Base-by-base conservation (phyloP, 2,329 filamentous ascomycete species). In the Penicillium sp. region DNA sequence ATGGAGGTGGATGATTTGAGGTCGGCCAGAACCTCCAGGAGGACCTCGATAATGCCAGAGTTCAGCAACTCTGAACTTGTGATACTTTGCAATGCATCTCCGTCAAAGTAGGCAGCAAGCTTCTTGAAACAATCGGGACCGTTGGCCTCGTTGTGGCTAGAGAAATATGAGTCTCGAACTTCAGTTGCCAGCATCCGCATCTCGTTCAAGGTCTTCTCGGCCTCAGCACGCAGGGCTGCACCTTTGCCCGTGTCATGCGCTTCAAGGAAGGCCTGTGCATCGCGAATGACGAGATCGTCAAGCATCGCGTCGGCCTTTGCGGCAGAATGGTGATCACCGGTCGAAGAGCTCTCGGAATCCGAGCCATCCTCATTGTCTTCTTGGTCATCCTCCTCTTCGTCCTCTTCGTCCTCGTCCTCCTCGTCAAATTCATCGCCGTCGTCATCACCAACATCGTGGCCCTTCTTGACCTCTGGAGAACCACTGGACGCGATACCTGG, bases 61-160 rank as follows among this genome's bases (percentile, higher is more conserved):
- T 88, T 89, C 45, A 97, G 80, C 29, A 98, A 75, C 66, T 98
- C 93, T 41, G 91, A 90, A 68, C 93, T 98, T 0, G 93, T 98
- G 45, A 96, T 90, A 65, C 89, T 95, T 63, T 95, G 87, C 46
- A 95, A 70, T 1, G 93, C 85, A 68, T 96, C 88, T 0, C 85
- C 84, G 60, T 94, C 86, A 59, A 98, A 98, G 63, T 93, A 90
- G 3, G 80, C 79, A 0, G 90, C 88, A 49, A 98, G 73, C 43
- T 79, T 81, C 29, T 77, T 74, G 69, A 97, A 97, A 0, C 95
- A 74, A 2, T 77, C 72, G 29, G 77, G 73, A 9, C 86, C 88
- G 36, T 79, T 62, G 1, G 59, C 59, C 11, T 61, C 56, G 6
- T 65, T 62, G 29, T 11, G 7, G 29, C 66, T 50, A 6, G 64